phyloP scores from a whole-genome alignment of 345 rosid species.

The Moricandia arvensis region DNA sequence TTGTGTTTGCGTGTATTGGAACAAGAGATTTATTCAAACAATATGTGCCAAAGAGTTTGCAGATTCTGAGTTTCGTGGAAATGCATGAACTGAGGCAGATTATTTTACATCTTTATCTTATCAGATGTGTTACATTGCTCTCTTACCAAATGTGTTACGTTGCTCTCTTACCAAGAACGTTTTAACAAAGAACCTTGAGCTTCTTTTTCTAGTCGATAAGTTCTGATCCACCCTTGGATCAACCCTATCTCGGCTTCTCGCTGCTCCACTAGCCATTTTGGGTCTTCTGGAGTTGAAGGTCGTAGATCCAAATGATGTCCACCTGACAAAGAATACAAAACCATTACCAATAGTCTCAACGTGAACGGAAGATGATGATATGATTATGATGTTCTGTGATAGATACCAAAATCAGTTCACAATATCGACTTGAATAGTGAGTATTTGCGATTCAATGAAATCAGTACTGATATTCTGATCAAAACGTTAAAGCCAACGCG shows the following conservation, averaged over 20 bases:
- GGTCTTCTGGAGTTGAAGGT: slow-evolving; percentile 64
- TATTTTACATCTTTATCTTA: background rate
- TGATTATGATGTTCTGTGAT: background rate
- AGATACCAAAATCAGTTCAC: too few relatives aligned
- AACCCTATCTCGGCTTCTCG: slow-evolving; percentile 64
- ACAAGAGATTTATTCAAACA: slow-evolving; percentile 4
- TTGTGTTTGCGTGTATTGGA: background rate
- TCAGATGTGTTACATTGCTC: slow-evolving; percentile 5
- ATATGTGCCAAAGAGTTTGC: slow-evolving; percentile 4
- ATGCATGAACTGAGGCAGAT: background rate
- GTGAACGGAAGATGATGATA: background rate
- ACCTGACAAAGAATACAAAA: slow-evolving; percentile 39
- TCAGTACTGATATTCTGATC: background rate
- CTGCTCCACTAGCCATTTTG: slow-evolving; percentile 77
- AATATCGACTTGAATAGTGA: background rate
- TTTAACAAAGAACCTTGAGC: slow-evolving; percentile 37
- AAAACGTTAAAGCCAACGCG: background rate
- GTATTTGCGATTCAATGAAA: background rate
- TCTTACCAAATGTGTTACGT: slow-evolving; percentile 16
- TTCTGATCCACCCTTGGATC: slow-evolving; percentile 70
- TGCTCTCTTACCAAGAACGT: slow-evolving; percentile 22
- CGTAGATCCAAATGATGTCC: slow-evolving; percentile 91
- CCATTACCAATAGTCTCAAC: background rate
- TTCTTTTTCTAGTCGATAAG: slow-evolving; percentile 42
- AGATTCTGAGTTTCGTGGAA: background rate